These are phyloP conservation scores for Salisapilia sapeloensis DNA, from an alignment of 352 stramenopile species.

Conservation along the genomic window DNA sequence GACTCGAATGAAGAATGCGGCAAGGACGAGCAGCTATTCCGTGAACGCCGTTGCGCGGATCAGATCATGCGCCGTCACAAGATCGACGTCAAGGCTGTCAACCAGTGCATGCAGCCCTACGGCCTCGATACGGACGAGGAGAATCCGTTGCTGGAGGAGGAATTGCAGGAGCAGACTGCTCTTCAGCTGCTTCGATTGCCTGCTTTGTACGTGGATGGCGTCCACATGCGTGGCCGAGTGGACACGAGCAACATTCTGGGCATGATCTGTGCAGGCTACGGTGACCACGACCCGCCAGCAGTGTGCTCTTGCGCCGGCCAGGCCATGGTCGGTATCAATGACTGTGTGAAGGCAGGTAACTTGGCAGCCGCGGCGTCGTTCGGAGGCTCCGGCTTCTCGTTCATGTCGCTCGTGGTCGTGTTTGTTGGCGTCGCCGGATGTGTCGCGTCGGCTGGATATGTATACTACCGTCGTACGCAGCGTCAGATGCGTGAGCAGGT, in stretches of 20 bases:
- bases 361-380: conserved; percentile 31
- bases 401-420: conserved; percentile 72
- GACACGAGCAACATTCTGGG: conserved; percentile 66
- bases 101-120: conserved; percentile 89
- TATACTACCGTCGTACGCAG: conserved; percentile 86
- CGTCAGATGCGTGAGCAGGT: conserved; percentile 92
- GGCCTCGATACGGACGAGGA: conserved; percentile 71
- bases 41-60: conserved; percentile 73
- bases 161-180: conserved; percentile 80
- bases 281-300: conserved; percentile 57
- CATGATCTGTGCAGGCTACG: conserved; percentile 78
- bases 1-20: conserved; percentile 82
- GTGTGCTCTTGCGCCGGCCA: conserved; percentile 66
- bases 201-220: conserved; percentile 89
- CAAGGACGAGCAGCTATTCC: conserved; percentile 69
- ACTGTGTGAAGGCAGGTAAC: conserved; percentile 57
- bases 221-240: conserved; percentile 85
- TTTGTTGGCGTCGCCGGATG: conserved; percentile 64
- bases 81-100: conserved; percentile 74
- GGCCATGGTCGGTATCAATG: conserved; percentile 27
- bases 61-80: conserved; percentile 82
- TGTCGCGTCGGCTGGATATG: conserved; percentile 58
- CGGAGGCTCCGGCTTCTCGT: conserved; percentile 44
- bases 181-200: conserved; percentile 86
- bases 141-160: conserved; percentile 83